Evolutionary conservation across 208 protist species (phyloP).

Genomic region (Trypanosoma avium): DNA sequence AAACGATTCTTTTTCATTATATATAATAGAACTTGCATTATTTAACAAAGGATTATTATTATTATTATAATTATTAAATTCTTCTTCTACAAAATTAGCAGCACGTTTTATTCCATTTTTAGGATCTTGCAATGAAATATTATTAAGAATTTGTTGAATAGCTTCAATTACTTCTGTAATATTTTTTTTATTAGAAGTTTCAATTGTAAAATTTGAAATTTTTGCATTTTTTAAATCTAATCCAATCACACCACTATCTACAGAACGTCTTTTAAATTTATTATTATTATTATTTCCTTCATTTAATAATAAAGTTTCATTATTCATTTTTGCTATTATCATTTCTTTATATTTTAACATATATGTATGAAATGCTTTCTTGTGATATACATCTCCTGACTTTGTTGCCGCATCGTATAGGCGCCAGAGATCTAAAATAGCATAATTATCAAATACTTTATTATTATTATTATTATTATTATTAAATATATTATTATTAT

Average conservation of each 20-base stretch:
- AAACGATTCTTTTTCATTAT: background rate
- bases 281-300: background rate
- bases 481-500: background rate
- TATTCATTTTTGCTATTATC: background rate
- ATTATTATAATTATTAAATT: too few relatives aligned
- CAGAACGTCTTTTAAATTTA: too few relatives aligned
- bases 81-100: constrained; percentile 4
- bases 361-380: constrained; percentile 4
- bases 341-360: background rate
- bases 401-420: background rate
- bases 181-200: too few relatives aligned
- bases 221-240: too few relatives aligned
- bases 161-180: too few relatives aligned
- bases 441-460: constrained; percentile 6
- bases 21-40: too few relatives aligned
- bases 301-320: background rate
- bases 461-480: background rate
- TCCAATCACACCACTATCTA: too few relatives aligned
- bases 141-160: background rate
- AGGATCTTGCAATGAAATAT: constrained; percentile 1
- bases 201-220: too few relatives aligned
- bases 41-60: too few relatives aligned
- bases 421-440: constrained; percentile 7
- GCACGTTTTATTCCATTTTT: constrained; percentile 4
- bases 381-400: constrained; percentile 7